Base-by-base conservation (phyloP, 1,284 basidiomycete species). In the Tilletiopsis washingtonensis region DNA sequence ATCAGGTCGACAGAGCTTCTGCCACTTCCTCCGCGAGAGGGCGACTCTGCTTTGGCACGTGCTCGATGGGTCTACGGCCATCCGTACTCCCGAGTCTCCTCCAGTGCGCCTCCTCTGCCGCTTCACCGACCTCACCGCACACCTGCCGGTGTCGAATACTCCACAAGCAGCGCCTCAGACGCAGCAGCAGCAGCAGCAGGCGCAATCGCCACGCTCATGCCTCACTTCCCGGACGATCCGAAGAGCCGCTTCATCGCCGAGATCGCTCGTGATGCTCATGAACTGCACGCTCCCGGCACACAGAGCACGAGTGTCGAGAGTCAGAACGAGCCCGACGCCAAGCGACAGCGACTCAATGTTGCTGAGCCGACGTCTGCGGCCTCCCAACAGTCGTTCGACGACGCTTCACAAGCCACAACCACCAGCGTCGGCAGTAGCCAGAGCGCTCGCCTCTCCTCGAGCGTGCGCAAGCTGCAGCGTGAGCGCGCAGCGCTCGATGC, bases 191-290 rank as follows among this genome's bases (percentile, higher is more conserved):
- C n/a, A n/a, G n/a, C n/a, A n/a, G n/a, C n/a, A n/a, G n/a, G n/a
- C 5, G 53, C 52, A 2, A 61, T 73, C 14, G 58, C 69, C 1
- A 70, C 64, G 15, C 51, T 71, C 21, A 55, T 73, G 45, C 70
- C 70, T n/a, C 61, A 67, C 32, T 73, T 73, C 40, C 61, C 58
- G 0, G 70, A 73, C 51, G 70, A 73, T 51, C 70, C 70, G 6
- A 71, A 71, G 45, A 62, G 64, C n/a, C 53, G 70, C 2, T 73
- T 71, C 45, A 41, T 73, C n/a, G 66, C 69, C 42, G 70, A 73
- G 45, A 53, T 65, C 36, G 58, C 56, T 6, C 17, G 57, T 3
- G 63, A 67, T 27, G 62, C 68, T 20, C 62, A 72, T 48, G 69
- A 69, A 32, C 66, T 40, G 3, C 17, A 17, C 40, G 20, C 15